phyloP scores from a whole-genome alignment of 495 filamentous ascomycete species.

The Penicillium maclennaniae region DNA sequence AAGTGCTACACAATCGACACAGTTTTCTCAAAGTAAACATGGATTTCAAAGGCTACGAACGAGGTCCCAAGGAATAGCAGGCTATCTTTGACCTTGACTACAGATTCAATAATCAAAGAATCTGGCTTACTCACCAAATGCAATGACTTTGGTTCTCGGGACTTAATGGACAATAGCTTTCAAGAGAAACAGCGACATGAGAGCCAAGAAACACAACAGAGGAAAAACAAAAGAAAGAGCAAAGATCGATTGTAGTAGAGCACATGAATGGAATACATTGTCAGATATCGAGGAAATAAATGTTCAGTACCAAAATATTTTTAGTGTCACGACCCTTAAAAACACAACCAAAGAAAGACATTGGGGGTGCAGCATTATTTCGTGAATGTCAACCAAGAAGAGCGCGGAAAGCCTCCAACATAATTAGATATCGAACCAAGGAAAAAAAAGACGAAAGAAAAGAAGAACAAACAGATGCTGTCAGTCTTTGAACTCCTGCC shows the following conservation, averaged over 20 bases:
- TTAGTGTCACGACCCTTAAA: conserved; percentile 13
- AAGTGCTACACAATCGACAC: not conserved
- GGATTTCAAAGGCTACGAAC: too few relatives aligned
- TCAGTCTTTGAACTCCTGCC: conserved; percentile 39
- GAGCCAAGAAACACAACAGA: too few relatives aligned
- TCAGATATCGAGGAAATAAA: not conserved
- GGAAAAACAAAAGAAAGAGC: too few relatives aligned
- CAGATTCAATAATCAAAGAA: too few relatives aligned
- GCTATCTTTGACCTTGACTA: too few relatives aligned
- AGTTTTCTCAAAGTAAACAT: too few relatives aligned
- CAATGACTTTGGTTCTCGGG: too few relatives aligned
- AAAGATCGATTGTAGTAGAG: not conserved
- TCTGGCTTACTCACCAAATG: too few relatives aligned
- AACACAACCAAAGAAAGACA: conserved; percentile 4
- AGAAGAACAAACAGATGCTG: conserved; percentile 27
- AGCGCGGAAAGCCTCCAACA: conserved; percentile 8
- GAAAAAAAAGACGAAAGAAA: conserved; percentile 24
- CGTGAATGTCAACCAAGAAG: conserved; percentile 12
- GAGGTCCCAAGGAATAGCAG: too few relatives aligned
- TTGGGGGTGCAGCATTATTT: conserved; percentile 15
- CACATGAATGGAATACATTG: not conserved
- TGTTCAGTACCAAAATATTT: conserved; percentile 4
- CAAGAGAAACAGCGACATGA: too few relatives aligned
- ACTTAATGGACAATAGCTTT: too few relatives aligned
- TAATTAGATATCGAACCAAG: conserved; percentile 12